phyloP scores from a whole-genome alignment of 2,329 filamentous ascomycete species.

The Colletotrichum sp. region DNA sequence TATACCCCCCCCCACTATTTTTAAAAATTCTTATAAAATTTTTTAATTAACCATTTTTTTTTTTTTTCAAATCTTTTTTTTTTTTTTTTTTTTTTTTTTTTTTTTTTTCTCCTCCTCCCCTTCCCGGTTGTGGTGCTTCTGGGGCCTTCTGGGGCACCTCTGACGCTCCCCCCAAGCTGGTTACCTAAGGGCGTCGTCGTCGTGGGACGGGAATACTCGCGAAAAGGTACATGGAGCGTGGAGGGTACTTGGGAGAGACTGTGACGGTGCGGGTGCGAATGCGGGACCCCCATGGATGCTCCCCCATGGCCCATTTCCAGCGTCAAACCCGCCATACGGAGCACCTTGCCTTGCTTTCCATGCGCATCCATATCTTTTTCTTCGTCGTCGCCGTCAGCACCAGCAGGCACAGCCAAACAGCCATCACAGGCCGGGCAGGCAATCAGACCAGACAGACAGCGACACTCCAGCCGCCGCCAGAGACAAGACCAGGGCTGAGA shows the following conservation, averaged over 20 bases:
- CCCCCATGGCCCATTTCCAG: constrained; percentile 10
- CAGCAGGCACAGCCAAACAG: background rate
- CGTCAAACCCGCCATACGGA: background rate
- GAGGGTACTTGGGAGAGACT: constrained; percentile 1
- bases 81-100: no score
- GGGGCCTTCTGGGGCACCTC: background rate
- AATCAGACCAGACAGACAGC: background rate
- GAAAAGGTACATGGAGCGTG: constrained; percentile 12
- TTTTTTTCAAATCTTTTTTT: no score
- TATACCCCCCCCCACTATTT: no score
- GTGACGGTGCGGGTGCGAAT: constrained; percentile 8
- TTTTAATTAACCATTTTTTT: no score
- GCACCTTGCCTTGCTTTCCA: no score
- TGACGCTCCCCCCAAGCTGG: background rate
- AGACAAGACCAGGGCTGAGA: background rate
- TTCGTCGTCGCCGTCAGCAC: background rate
- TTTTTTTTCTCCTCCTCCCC: background rate
- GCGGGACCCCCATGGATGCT: constrained; percentile 11
- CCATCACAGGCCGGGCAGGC: background rate
- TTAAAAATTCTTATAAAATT: no score
- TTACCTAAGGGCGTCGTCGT: background rate
- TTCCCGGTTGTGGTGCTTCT: background rate
- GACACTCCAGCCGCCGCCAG: background rate
- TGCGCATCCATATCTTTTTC: no score
- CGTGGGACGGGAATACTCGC: background rate